Percentiles rank a stretch among this genome's conserved stretches.
These are phyloP conservation scores for Akebia trifoliata DNA, from an alignment of 164 flowering plant genomes.

Conservation along the genomic window DNA sequence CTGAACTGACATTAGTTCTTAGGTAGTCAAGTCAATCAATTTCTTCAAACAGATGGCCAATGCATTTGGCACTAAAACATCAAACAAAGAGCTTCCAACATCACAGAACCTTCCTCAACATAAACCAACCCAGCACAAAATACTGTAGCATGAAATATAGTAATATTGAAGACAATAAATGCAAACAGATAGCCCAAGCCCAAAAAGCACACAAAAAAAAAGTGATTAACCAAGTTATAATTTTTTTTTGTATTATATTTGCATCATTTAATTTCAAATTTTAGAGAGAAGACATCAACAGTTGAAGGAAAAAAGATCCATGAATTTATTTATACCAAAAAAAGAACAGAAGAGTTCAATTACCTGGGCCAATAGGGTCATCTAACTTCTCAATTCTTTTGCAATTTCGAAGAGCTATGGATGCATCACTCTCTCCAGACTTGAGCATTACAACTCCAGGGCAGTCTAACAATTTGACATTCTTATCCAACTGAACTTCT, in stretches of 20 bases:
- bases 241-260: background rate
- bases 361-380: slow-evolving; percentile 88
- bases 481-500: slow-evolving; percentile 91
- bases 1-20: too few species aligned
- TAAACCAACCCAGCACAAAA: too few species aligned
- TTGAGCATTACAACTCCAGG: slow-evolving; percentile 98
- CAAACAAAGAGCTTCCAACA: too few species aligned
- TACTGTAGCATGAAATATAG: too few species aligned
- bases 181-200: too few species aligned
- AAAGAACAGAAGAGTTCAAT: slow-evolving; percentile 1
- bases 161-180: too few species aligned
- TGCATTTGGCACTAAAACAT: too few species aligned
- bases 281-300: background rate
- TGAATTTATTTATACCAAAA: background rate
- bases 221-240: too few species aligned
- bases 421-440: slow-evolving; percentile 59
- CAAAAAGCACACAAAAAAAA: too few species aligned
- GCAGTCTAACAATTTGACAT: slow-evolving; percentile 89
- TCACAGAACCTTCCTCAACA: too few species aligned
- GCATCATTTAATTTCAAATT: background rate
- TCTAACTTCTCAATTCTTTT: slow-evolving; percentile 92
- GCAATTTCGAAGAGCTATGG: slow-evolving; percentile 88
- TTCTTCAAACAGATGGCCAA: too few species aligned
- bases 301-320: background rate
- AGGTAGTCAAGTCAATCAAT: too few species aligned